phyloP scores from a whole-genome alignment of 208 protist genomes.

The Angomonas ambiguus region DNA sequence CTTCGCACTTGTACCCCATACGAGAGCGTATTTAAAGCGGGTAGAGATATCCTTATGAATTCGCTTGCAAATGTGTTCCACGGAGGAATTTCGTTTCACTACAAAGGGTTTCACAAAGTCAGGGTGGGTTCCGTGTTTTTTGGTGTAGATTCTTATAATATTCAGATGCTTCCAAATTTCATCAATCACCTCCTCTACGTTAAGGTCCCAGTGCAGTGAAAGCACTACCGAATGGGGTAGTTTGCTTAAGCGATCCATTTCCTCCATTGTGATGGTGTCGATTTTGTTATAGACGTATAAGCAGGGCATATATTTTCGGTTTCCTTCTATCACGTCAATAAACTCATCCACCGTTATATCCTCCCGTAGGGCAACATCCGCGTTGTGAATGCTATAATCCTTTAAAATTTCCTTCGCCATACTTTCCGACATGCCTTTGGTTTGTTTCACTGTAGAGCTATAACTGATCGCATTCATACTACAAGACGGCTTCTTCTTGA shows the following conservation, averaged over 20 bases:
- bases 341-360: constrained; percentile 97
- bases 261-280: constrained; percentile 96
- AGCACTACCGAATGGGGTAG: constrained; percentile 88
- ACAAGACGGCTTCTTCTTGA: constrained; percentile 90
- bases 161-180: constrained; percentile 96
- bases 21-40: constrained; percentile 92
- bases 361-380: constrained; percentile 94
- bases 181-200: constrained; percentile 93
- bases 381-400: constrained; percentile 96
- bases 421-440: constrained; percentile 76
- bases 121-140: constrained; percentile 92
- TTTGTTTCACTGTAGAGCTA: constrained; percentile 84
- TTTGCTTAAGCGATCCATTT: constrained; percentile 92
- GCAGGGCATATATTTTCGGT: constrained; percentile 92
- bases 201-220: constrained; percentile 89
- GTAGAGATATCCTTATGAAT: constrained; percentile 92
- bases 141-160: constrained; percentile 97
- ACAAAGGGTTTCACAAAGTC: constrained; percentile 95
- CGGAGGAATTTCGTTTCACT: constrained; percentile 76
- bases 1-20: constrained; percentile 96
- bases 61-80: constrained; percentile 92
- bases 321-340: constrained; percentile 98
- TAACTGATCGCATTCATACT: constrained; percentile 90
- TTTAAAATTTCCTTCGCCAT: constrained; percentile 93
- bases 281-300: constrained; percentile 97